Evolutionary conservation across 371 early-diverging fungal species (phyloP), one percentile per base, ranked within the genome.

Genomic region (Apophysomyces ossiformis): DNA sequence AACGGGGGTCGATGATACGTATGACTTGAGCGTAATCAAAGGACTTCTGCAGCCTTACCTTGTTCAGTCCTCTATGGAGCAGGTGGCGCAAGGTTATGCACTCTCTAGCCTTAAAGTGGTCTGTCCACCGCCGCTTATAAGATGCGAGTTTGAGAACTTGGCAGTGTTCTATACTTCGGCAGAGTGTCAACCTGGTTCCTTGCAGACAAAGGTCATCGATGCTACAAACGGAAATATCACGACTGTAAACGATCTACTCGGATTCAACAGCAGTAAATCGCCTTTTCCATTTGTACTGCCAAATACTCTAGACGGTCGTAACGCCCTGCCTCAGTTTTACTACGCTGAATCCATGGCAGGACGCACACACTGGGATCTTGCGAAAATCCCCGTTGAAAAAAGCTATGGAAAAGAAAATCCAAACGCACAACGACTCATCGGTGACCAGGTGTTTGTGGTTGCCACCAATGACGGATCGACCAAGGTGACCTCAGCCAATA

Each of bases 281-380:
- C 13, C 43, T 32, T 57, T 47, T 21, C 7, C 50, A 5, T 21
- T 7, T 21, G n/a, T 21, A n/a, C n/a, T 47, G 16, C 58, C 66
- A 6, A 13, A 16, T 8, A 54, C 57, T 2, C 13, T 12, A 15
- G 21, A 21, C 16, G n/a, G 9, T 7, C 54, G 18, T 11, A 16
- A 21, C 21, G 9, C 11, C 9, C 56, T 70, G 1, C 70, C 70
- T 1, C 15, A 7, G 12, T 54, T 57, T 6, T 66, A 60, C 43
- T 70, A 70, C 37, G 58, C 44, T 8, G 70, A 60, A 37, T 41
- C 63, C 26, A 70, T 70, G 70, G 45, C 38, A 0, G 70, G 70
- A 4, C 62, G 70, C 5, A 70, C 70, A 16, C 18, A 36, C 26
- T 50, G 54, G 54, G 54, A 50, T 21, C 54, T 50, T 9, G 54